Evolutionary conservation across 495 filamentous ascomycete genomes (phyloP).

Genomic region (Zalerion maritima): DNA sequence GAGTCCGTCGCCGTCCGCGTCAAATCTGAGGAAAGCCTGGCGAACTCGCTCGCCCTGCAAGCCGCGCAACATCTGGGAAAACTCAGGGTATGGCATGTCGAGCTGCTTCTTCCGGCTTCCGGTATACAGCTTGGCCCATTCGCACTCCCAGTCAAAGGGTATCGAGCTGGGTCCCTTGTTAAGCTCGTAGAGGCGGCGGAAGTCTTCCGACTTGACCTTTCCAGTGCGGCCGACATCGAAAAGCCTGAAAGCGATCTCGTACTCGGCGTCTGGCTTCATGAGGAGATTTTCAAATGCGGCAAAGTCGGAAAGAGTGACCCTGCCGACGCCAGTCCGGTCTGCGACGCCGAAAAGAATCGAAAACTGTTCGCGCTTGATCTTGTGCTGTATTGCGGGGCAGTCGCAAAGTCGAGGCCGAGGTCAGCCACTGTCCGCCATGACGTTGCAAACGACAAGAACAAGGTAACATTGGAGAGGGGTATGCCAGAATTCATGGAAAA

Average conservation of each 20-base stretch:
- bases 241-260: conserved; percentile 93
- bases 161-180: conserved; percentile 71
- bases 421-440: conserved; percentile 10
- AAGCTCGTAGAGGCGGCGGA: conserved; percentile 62
- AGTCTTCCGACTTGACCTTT: conserved; percentile 72
- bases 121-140: conserved; percentile 92
- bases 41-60: conserved; percentile 89
- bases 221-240: conserved; percentile 79
- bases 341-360: conserved; percentile 82
- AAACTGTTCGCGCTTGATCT: conserved; percentile 92
- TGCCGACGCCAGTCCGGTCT: conserved; percentile 57
- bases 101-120: conserved; percentile 73
- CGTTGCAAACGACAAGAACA: conserved; percentile 9
- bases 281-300: conserved; percentile 85
- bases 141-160: conserved; percentile 91
- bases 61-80: conserved; percentile 94
- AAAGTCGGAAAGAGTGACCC: conserved; percentile 73
- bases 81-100: conserved; percentile 87
- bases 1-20: conserved; percentile 91
- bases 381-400: conserved; percentile 48
- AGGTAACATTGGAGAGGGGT: background rate
- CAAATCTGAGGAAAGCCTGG: conserved; percentile 84
- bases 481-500: conserved; percentile 1
- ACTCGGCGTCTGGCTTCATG: conserved; percentile 89
- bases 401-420: background rate